Evolutionary conservation across 2,329 filamentous ascomycete genomes (phyloP), one percentile per base, ranked within the genome.

Genomic region (Dactylellina leptospora): DNA sequence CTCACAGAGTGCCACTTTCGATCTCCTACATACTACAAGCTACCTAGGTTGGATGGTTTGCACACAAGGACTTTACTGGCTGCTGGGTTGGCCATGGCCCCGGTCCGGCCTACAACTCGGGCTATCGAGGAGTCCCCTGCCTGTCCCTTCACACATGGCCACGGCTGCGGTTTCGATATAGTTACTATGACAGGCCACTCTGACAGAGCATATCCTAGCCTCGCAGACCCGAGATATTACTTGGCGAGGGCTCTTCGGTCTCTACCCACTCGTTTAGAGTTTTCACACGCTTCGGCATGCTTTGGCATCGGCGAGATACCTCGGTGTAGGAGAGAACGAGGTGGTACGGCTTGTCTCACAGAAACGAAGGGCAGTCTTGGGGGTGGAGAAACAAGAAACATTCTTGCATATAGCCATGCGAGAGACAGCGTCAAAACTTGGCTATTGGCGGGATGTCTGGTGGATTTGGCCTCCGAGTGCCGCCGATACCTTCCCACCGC

Each of bases 381-480:
- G 33, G 44, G 59, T 63, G 33, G 61, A 58, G 23, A 66, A 66
- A 38, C 16, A 42, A 40, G 53, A 16, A 40, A 20, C 18, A 66
- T 45, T 5, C 61, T 44, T 66, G 51, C 61, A 66, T 66, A 30
- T 30, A 66, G 22, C 61, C 51, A 51, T 66, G 61, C 61, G 44
- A 58, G 53, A 56, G 28, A 48, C 33, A 42, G 20, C 33, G 27
- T 8, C 18, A 33, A 66, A 63, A 30, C 51, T 56, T 50, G 61
- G 51, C 42, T 33, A 58, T 56, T 58, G 51, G 51, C 42, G 44
- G 45, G 42, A 58, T 58, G 30, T 20, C 42, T 30, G 20, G 40
- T 38, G n/a, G 4, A 53, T 8, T 20, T 33, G 23, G 27, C 25
- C 50, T 48, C 60, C 60, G 60, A 28, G 28, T 36, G 44, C 36